Evolutionary conservation across 2,329 filamentous ascomycete genomes (phyloP).

Genomic region (Grosmannia huntii): DNA sequence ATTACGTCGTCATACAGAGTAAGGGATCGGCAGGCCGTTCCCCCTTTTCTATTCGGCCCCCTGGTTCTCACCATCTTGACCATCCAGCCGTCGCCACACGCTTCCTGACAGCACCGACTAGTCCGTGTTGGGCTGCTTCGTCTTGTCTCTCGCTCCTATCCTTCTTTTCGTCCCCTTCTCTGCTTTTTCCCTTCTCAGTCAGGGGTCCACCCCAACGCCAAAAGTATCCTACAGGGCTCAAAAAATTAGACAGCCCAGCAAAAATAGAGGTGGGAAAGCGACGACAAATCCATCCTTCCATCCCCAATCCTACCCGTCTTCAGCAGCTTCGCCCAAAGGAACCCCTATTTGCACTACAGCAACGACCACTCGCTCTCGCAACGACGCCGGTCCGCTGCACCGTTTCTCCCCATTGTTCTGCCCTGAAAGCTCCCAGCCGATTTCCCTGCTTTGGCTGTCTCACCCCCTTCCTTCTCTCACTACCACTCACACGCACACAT

Average conservation of each 20-base stretch:
- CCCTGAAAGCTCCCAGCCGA: background rate
- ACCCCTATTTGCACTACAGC: background rate
- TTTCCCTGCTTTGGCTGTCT: background rate
- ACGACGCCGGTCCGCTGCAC: background rate
- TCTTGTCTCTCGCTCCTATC: background rate
- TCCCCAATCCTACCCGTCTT: background rate
- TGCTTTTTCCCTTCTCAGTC: background rate
- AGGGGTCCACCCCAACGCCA: background rate
- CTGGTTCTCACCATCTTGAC: background rate
- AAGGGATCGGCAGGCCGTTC: background rate
- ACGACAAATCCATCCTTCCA: background rate
- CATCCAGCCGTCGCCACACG: background rate
- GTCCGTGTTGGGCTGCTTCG: conserved; percentile 2
- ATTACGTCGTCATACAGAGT: background rate
- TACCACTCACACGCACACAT: background rate
- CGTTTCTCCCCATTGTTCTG: background rate
- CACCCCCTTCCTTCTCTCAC: background rate
- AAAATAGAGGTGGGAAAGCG: background rate
- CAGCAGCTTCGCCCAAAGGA: background rate
- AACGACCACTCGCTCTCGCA: background rate
- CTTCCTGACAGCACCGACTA: conserved; percentile 5
- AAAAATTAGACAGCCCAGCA: background rate
- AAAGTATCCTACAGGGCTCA: background rate
- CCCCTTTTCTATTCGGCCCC: background rate
- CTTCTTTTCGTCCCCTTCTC: background rate